Base-by-base conservation (phyloP, 176 grass and related monocot genomes). In the Triticum dicoccoides region DNA sequence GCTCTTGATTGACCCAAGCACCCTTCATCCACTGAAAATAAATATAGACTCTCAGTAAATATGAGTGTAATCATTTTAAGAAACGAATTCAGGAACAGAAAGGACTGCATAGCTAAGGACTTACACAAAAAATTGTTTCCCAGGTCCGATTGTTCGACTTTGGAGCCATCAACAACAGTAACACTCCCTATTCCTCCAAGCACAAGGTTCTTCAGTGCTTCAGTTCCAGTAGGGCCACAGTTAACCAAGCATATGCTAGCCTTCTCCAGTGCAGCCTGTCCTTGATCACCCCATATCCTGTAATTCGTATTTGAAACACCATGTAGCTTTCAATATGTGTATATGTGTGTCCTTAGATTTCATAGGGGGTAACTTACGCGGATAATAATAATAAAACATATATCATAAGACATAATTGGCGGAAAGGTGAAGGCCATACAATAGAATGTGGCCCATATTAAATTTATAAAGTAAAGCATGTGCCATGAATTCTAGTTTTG, bases 71-170 rank as follows among this genome's bases (percentile, higher is more conserved):
- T 91, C 15, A 65, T 23, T 61, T 87, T 64, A 2, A 34, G 12
- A 75, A 59, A 56, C 8, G 13, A 10, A 30, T 78, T 7, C 5
- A 83, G 84, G 42, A 58, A 85, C 27, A 90, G 14, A 23, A 74
- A 59, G 18, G 56, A 20, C 18, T 58, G 54, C 32, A 21, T 3
- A 78, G 59, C 12, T 30, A 59, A 59, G 56, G 56, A 59, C 18
- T 83, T 90, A 96, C 96, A 73, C 61, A 98, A 64, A 84, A 98
- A 98, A n/a, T 98, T 98, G 70, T 98, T 96, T 71, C 96, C 96
- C 21, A 98, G 85, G 83, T 98, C 93, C 76, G 80, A 79, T n/a
- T 65, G 81, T 86, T 96, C 92, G 5, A 96, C 92, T 94, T 92
- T 98, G 41, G 84, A 89, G 27, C 90, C 96, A 87, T 98, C 96